Evolutionary conservation across 2,329 filamentous ascomycete species (phyloP).

Genomic region (Cytospora chrysosperma): DNA sequence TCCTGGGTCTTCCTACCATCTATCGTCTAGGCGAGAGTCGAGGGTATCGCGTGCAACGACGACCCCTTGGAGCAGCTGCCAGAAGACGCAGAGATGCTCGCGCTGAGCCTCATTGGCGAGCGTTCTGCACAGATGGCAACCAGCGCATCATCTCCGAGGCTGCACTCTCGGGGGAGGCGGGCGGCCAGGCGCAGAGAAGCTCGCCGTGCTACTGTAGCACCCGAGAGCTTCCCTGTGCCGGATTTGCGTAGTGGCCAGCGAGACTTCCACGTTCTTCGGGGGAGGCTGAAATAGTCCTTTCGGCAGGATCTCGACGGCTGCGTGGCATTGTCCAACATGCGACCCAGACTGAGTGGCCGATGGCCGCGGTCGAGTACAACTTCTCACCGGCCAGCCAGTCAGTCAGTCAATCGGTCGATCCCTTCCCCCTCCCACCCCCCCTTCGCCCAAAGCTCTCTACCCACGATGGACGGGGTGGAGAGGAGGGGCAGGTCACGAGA

Average conservation of each 20-base stretch:
- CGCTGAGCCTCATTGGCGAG: not conserved
- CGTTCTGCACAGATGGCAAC: too few species aligned
- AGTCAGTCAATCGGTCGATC: too few species aligned
- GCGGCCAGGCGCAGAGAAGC: too few species aligned
- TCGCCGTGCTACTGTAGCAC: too few species aligned
- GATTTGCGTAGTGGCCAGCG: too few species aligned
- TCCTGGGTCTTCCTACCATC: not conserved
- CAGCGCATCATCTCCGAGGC: too few species aligned
- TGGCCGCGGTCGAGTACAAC: not conserved
- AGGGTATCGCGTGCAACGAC: too few species aligned
- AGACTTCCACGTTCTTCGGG: not conserved
- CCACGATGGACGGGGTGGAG: not conserved
- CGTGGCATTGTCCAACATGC: not conserved
- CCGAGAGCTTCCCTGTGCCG: too few species aligned
- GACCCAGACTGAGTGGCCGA: not conserved
- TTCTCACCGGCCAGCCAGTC: too few species aligned
- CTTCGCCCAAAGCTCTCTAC: too few species aligned
- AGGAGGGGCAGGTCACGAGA: not conserved
- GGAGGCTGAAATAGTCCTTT: not conserved
- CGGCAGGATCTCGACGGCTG: not conserved
- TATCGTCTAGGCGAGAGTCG: not conserved
- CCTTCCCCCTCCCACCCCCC: too few species aligned
- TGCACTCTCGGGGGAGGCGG: too few species aligned
- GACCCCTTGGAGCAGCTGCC: not conserved
- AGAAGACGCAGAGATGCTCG: not conserved